Evolutionary conservation across 129 eudicot species (phyloP).

Genomic region (Chrysanthemum makinoi): DNA sequence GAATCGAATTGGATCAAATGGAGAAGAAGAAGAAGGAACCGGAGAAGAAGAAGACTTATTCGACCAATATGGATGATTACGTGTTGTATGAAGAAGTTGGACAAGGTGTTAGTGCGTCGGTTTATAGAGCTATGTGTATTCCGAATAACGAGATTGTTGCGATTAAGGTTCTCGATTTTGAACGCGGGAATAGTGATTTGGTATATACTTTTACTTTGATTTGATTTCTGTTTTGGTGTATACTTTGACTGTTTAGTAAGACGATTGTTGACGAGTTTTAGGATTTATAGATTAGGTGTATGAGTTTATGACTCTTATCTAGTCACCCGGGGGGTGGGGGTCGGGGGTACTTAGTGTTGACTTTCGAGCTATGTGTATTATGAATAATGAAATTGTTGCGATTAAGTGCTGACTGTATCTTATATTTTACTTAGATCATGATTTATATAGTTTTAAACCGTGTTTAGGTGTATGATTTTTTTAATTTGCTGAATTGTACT

Average conservation of each 20-base stretch:
- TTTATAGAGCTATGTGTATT: conserved; percentile 71
- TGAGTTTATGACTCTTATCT: no score
- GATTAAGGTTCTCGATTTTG: conserved; percentile 82
- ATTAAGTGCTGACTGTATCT: no score
- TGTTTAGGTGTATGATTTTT: background rate
- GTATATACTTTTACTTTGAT: conserved; percentile 35
- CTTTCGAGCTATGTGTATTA: no score
- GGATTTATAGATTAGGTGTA: no score
- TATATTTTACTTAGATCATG: no score
- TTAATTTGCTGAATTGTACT: background rate
- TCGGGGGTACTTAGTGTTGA: no score
- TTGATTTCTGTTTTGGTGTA: no score
- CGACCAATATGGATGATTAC: conserved; percentile 73
- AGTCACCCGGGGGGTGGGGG: no score
- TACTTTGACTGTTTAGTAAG: no score
- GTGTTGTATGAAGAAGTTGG: conserved; percentile 83
- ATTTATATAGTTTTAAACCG: no score
- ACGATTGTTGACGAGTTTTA: no score
- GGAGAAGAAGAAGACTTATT: conserved; percentile 79
- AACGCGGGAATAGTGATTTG: conserved; percentile 82
- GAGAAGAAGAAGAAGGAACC: conserved; percentile 54
- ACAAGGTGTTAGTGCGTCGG: conserved; percentile 88
- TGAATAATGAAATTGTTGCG: no score
- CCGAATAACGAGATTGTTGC: conserved; percentile 79
- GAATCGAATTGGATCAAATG: conserved; percentile 29